Conservation (phyloP, 495 filamentous ascomycete species). For the Aspergillus leporis region DNA sequence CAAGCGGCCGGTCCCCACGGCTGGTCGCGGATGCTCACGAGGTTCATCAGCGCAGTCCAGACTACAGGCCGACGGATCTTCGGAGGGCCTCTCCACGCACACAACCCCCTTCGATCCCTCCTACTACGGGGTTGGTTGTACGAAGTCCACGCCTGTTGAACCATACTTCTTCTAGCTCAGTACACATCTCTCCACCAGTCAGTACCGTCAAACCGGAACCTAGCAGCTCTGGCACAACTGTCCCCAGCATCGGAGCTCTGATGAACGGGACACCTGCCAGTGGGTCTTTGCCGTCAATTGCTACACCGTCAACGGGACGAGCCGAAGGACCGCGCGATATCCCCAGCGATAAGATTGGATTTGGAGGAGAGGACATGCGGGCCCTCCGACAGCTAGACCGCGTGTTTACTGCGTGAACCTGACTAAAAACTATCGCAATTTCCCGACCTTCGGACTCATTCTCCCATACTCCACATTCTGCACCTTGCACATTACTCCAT, state of each 20-base stretch:
- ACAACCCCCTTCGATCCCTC: slow-evolving; percentile 28
- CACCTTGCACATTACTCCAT: slow-evolving; percentile 3
- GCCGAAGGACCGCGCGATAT: slow-evolving; percentile 60
- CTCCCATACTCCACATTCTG: background rate
- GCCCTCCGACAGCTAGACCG: slow-evolving; percentile 66
- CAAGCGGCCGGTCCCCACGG: slow-evolving; percentile 38
- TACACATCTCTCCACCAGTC: slow-evolving; percentile 29
- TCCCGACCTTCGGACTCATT: background rate
- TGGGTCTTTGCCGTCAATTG: slow-evolving; percentile 42
- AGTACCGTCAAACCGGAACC: slow-evolving; percentile 26
- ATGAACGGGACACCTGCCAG: slow-evolving; percentile 51
- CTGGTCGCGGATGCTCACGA: slow-evolving; percentile 29
- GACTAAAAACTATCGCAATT: background rate
- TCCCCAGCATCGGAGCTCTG: slow-evolving; percentile 54
- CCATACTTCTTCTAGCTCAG: slow-evolving; percentile 29
- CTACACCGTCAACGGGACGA: slow-evolving; percentile 24
- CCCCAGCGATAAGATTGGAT: slow-evolving; percentile 62
- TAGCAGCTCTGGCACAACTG: slow-evolving; percentile 34
- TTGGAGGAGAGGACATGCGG: slow-evolving; percentile 62
- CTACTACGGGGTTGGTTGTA: slow-evolving; percentile 24
- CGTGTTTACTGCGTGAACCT: slow-evolving; percentile 37
- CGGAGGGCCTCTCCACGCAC: slow-evolving; percentile 42
- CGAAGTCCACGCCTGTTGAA: slow-evolving; percentile 36
- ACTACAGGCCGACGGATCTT: slow-evolving; percentile 33
- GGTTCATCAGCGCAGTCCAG: slow-evolving; percentile 32